Percentiles rank a stretch among this genome's conserved stretches.
These are phyloP conservation scores for Calocybe indica DNA, from an alignment of 768 basidiomycete genomes.

Conservation along the genomic window DNA sequence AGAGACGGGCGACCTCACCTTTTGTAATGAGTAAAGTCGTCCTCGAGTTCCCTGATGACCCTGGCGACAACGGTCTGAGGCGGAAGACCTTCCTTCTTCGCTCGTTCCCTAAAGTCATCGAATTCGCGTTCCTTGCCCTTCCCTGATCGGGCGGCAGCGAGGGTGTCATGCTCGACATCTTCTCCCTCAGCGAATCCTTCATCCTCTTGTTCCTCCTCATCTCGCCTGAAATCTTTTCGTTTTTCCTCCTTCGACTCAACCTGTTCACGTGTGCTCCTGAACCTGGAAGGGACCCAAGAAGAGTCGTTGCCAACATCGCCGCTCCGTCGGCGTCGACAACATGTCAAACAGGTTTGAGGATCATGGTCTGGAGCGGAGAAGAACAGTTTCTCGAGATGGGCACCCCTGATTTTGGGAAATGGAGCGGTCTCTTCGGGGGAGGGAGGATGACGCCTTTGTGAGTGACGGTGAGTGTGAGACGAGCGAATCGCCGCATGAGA, in stretches of 20 bases:
- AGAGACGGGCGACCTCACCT: constrained; percentile 49
- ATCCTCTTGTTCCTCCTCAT: constrained; percentile 27
- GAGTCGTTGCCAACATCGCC: constrained; percentile 2
- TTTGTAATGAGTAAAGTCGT: constrained; percentile 93
- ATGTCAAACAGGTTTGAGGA: constrained; percentile 60
- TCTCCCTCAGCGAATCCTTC: constrained; percentile 44
- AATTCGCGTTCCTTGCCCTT: constrained; percentile 27
- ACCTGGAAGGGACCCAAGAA: constrained; percentile 18
- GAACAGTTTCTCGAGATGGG: constrained; percentile 73
- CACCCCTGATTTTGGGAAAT: constrained; percentile 81
- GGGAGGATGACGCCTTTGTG: constrained; percentile 2
- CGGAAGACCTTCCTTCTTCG: constrained; percentile 44
- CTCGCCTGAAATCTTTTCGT: constrained; percentile 3
- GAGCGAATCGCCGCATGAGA: background rate
- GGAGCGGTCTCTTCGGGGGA: constrained; percentile 32
- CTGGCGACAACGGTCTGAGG: constrained; percentile 84
- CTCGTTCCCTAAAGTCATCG: constrained; percentile 21
- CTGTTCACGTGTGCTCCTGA: constrained; percentile 8
- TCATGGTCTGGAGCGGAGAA: constrained; percentile 78
- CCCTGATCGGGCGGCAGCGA: constrained; percentile 1
- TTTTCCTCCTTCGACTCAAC: constrained; percentile 1
- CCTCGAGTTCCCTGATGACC: constrained; percentile 85
- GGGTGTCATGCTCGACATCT: constrained; percentile 26
- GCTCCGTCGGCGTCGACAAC: constrained; percentile 42
- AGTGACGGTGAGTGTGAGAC: background rate